Conservation (phyloP, 164 flowering plant genomes). For the Dillenia suffruticosa region DNA sequence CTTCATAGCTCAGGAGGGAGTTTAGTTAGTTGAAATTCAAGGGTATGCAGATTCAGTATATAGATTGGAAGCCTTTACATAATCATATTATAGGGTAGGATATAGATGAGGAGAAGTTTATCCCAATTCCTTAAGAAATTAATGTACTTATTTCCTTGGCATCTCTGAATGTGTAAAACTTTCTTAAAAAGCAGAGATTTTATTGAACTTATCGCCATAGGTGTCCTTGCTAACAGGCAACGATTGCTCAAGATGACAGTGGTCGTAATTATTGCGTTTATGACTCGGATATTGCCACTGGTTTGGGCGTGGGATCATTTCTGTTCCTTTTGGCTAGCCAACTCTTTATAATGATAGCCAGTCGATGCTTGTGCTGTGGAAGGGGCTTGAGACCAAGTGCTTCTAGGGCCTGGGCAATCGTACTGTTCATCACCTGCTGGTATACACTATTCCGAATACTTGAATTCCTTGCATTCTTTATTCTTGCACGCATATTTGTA, state of each 20-base stretch:
- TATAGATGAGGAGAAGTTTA: too few species aligned
- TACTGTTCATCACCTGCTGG: slow-evolving; percentile 63
- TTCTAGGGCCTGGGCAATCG: slow-evolving; percentile 59
- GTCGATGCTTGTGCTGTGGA: slow-evolving; percentile 68
- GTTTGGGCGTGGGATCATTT: slow-evolving; percentile 53
- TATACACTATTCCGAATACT: slow-evolving; percentile 14
- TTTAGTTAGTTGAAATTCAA: too few species aligned
- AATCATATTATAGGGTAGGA: too few species aligned
- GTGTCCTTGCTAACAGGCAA: slow-evolving; percentile 29
- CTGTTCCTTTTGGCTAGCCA: slow-evolving; percentile 56
- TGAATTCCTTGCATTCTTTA: too few species aligned
- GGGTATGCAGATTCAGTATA: too few species aligned
- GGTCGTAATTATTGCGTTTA: slow-evolving; percentile 37
- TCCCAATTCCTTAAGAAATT: too few species aligned
- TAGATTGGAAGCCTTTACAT: too few species aligned
- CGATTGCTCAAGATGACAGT: neutral
- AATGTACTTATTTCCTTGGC: too few species aligned
- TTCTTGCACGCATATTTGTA: too few species aligned
- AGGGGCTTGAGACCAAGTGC: slow-evolving; percentile 51
- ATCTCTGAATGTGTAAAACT: too few species aligned
- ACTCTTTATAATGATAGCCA: slow-evolving; percentile 44
- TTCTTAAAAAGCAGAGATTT: too few species aligned
- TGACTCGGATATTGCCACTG: slow-evolving; percentile 55
- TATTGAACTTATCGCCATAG: neutral
- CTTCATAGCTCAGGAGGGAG: too few species aligned